Base-by-base conservation (phyloP, 2,329 filamentous ascomycete species). In the Arachnopeziza araneosa region DNA sequence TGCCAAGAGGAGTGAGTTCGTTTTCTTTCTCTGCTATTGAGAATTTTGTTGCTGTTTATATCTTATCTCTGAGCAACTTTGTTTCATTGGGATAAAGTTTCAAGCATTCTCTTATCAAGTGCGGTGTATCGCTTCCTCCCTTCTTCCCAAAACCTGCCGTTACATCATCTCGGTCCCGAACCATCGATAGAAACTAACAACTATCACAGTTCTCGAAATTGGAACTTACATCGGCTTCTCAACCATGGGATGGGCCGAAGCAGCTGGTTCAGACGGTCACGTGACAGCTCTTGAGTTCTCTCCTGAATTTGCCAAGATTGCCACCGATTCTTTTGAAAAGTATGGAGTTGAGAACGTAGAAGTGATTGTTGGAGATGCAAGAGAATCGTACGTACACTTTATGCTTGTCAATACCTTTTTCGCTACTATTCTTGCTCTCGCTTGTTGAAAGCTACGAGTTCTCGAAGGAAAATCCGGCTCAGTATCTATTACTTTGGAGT, bases 281-380 rank as follows among this genome's bases (percentile, higher is more conserved):
- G 68, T 71, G 26, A 69, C 75, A 1, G 74, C 75, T 14, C 74
- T 83, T 10, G 80, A 83, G 70, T 79, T 75, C 59, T 71, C 71
- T 24, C 63, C 71, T 24, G 74, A 78, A 64, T 80, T 78, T 56
- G 79, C 79, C 32, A 65, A 71, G 22, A 64, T 74, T 2, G 76
- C 80, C 21, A 63, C 71, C 50, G 69, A 75, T 48, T 75, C 72
- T 1, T 77, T 79, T 51, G 69, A 67, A 22, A 72, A 75, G 32
- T 70, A 76, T 50, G 73, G 72, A 19, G 66, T 80, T 44, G 67
- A 70, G 36, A 83, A 83, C 64, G 71, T 77, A 44, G 73, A 80
- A n/a, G 70, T 83, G 14, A 63, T 78, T 8, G 71, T 78, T 21
- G 80, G 80, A 4, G 74, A 80, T 64, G 80, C 77, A 3, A 71